Evolutionary conservation across 306 rosid species (phyloP), one percentile per base, ranked within the genome.

Genomic region (Acacia acuminata): DNA sequence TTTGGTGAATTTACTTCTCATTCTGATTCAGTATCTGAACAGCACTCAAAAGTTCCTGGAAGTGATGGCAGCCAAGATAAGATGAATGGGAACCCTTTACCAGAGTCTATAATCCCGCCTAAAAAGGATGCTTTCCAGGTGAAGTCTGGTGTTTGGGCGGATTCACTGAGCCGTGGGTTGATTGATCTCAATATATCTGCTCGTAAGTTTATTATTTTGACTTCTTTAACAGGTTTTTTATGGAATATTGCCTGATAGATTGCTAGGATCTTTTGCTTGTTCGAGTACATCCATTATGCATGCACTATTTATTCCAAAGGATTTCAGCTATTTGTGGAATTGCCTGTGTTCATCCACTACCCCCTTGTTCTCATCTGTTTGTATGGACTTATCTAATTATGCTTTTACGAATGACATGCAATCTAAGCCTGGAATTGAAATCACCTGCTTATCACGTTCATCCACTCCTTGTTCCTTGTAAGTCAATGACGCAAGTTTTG

Each of bases 121-220:
- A 93, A 90, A 85, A 94, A 86, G 80, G 91, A 89, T 86, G 7
- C 80, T 82, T 94, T 92, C 81, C 92, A 89, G 87, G 95, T 96
- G 87, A 96, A 96, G 70, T 96, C 99, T 66, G 98, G 97, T 79
- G 82, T 96, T 81, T 96, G 99, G 99, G 93, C 99, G 2, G 99
- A 96, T 89, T 92, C 99, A 51, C 92, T 96, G 24, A 96, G 93
- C 91, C 99, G 99, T 53, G 99, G 99, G 77, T 79, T 96, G 81
- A 96, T 96, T 78, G 99, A 96, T 90, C 98, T 96, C 76, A 96
- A 96, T 85, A 96, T 96, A 80, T 90, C 99, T 78, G 98, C 94
- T 73, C 92, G 99, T 96, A 92, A 92, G 98, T 86, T 73, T 76
- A 58, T 77, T 25, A 74, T 71, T 77, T 71, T 44, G 64, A 77